A percentile compares a stretch with the other conserved stretches of the same genome.
Conservation (phyloP, 345 rosid species). For the Geranium rotundifolium region DNA sequence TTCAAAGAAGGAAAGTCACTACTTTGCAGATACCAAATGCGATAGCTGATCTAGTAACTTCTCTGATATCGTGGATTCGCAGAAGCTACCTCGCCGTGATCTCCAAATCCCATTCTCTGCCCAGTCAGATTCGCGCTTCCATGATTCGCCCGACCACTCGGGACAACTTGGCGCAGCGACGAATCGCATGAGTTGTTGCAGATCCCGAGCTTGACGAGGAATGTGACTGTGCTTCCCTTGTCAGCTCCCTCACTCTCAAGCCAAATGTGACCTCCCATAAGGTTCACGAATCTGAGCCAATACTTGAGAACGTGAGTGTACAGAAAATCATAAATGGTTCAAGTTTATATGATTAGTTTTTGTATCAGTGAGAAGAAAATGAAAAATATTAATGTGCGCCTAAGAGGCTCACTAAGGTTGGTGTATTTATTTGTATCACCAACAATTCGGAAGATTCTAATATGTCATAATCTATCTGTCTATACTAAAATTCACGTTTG, state of each 20-base stretch:
- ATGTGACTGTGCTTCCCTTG: slow-evolving; percentile 58
- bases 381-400: no score
- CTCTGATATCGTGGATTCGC: slow-evolving; percentile 31
- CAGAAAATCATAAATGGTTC: neutral
- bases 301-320: neutral
- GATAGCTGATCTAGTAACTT: slow-evolving; percentile 23
- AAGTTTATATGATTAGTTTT: no score
- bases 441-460: no score
- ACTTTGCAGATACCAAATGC: neutral
- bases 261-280: slow-evolving; percentile 92
- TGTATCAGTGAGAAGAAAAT: neutral
- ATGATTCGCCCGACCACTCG: slow-evolving; percentile 32
- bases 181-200: slow-evolving; percentile 33
- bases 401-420: no score
- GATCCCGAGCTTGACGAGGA: slow-evolving; percentile 56
- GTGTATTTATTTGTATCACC: no score
- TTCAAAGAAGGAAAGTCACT: neutral
- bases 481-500: no score
- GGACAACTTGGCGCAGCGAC: slow-evolving; percentile 19
- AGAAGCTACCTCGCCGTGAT: slow-evolving; percentile 11
- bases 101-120: slow-evolving; percentile 17
- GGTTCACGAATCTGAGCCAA: slow-evolving; percentile 54
- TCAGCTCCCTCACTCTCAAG: slow-evolving; percentile 74
- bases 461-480: no score
- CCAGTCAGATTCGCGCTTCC: slow-evolving; percentile 40